A percentile compares a stretch with the other conserved stretches of the same genome.
phyloP scores from a whole-genome alignment of 2,329 filamentous ascomycete species.

The Juglanconis juglandina region DNA sequence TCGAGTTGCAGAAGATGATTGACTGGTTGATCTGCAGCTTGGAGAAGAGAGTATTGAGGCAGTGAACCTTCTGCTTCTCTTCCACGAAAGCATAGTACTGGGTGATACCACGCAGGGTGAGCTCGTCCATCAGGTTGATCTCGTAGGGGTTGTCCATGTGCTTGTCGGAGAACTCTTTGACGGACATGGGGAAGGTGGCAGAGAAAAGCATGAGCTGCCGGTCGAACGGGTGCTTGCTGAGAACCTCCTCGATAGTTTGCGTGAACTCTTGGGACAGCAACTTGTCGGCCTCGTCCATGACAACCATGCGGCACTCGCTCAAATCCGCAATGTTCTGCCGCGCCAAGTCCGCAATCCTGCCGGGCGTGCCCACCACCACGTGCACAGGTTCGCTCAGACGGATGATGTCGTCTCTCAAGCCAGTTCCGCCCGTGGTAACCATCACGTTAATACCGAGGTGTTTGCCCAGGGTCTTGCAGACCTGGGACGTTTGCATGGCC shows the following conservation, averaged over 20 bases:
- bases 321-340: constrained; percentile 96
- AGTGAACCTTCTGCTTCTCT: constrained; percentile 99
- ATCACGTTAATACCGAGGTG: constrained; percentile 97
- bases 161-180: constrained; percentile 97
- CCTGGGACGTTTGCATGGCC: constrained; percentile 96
- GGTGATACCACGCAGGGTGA: constrained; percentile 95
- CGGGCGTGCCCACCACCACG: constrained; percentile 95
- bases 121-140: constrained; percentile 99
- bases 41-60: constrained; percentile 96
- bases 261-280: constrained; percentile 95
- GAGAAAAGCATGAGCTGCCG: constrained; percentile 99
- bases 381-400: constrained; percentile 92
- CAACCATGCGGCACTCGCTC: constrained; percentile 93
- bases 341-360: constrained; percentile 91
- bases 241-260: constrained; percentile 90
- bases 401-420: constrained; percentile 93
- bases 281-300: constrained; percentile 99
- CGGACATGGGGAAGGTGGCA: constrained; percentile 93
- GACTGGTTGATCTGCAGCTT: constrained; percentile 99
- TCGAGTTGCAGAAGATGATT: constrained; percentile 99
- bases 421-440: constrained; percentile 97
- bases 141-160: constrained; percentile 96
- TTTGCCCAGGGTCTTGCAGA: constrained; percentile 97
- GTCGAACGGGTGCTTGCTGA: constrained; percentile 94
- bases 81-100: constrained; percentile 99